Evolutionary conservation across 257 asterid species (phyloP).

Genomic region (Dorcoceras hygrometricum): DNA sequence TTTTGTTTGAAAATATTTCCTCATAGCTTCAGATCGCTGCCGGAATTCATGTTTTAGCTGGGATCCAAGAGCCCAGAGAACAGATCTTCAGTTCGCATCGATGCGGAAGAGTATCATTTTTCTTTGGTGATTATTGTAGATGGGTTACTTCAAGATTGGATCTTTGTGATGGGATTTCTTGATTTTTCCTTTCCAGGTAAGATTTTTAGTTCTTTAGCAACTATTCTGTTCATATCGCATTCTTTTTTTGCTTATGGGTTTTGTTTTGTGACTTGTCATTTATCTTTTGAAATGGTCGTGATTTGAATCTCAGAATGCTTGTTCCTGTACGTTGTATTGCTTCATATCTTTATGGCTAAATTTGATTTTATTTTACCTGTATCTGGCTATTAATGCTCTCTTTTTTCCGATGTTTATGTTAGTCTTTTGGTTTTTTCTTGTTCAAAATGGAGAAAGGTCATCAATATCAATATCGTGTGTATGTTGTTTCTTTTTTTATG

Average conservation of each 20-base stretch:
- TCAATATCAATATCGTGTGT: no score
- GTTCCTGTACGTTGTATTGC: no score
- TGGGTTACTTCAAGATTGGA: conserved; percentile 32
- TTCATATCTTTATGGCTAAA: no score
- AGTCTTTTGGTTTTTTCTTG: no score
- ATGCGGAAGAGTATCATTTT: background rate
- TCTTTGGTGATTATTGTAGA: conserved; percentile 14
- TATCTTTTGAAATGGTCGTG: no score
- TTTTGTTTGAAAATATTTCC: conserved; percentile 18
- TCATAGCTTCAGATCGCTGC: conserved; percentile 30
- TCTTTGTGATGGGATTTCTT: conserved; percentile 28
- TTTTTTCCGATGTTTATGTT: no score
- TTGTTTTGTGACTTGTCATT: no score
- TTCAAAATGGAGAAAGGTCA: no score
- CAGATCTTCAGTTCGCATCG: conserved; percentile 9
- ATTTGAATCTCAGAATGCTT: no score
- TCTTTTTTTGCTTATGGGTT: background rate
- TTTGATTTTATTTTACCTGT: no score
- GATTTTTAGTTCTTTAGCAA: conserved; percentile 12
- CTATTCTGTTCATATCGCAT: conserved; percentile 20
- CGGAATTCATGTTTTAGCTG: conserved; percentile 22
- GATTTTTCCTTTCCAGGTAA: conserved; percentile 33
- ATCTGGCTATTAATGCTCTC: no score
- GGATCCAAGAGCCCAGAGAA: conserved; percentile 24
- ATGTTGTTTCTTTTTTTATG: no score